A percentile compares a stretch with the other conserved stretches of the same genome.
These are phyloP conservation scores for Arbutus unedo DNA, from an alignment of 148 eudicot species.

Conservation along the genomic window DNA sequence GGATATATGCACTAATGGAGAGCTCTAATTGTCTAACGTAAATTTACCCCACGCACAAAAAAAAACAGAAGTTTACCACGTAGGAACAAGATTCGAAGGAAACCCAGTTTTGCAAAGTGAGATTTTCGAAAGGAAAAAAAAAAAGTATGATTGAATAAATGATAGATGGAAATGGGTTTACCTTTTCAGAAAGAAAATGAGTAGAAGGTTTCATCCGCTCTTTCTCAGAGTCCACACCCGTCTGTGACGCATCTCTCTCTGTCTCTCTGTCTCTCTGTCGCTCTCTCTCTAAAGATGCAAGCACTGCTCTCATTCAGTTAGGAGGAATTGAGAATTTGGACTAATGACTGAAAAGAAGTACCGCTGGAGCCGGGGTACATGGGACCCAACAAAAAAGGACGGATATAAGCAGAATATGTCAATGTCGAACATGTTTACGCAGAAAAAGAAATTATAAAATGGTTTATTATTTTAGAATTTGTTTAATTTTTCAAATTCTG, in stretches of 20 bases:
- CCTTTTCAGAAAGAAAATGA: conserved; percentile 24
- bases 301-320: neutral
- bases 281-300: neutral
- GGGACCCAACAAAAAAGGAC: conserved; percentile 5
- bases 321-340: neutral
- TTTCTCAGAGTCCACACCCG: neutral
- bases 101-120: conserved; percentile 30
- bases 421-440: neutral
- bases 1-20: neutral
- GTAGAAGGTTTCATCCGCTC: neutral
- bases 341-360: neutral
- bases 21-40: neutral
- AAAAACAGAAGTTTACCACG: neutral
- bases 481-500: too few species aligned
- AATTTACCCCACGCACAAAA: conserved; percentile 22
- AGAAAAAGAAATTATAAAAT: too few species aligned
- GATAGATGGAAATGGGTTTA: conserved; percentile 24
- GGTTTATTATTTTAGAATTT: too few species aligned
- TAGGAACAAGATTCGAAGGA: conserved; percentile 31
- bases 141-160: conserved; percentile 14
- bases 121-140: neutral
- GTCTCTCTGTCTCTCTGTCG: neutral
- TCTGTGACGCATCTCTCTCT: neutral
- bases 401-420: neutral
- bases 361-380: neutral